phyloP scores from a whole-genome alignment of 2,329 filamentous ascomycete genomes.

The Aureobasidium sp. region DNA sequence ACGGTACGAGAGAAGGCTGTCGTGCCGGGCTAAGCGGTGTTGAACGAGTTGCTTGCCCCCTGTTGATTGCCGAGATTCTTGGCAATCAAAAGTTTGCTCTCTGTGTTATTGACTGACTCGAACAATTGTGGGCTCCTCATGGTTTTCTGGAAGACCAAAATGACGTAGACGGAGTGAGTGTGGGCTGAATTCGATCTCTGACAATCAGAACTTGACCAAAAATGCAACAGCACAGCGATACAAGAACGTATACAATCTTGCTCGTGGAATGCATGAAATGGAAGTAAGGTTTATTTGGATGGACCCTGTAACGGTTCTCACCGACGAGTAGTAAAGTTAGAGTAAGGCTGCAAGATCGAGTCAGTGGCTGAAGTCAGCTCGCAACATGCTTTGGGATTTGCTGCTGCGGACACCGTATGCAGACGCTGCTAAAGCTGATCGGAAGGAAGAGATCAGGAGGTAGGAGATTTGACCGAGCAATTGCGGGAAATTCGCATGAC shows the following conservation, averaged over 20 bases:
- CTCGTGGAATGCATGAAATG: neutral
- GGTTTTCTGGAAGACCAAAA: no score
- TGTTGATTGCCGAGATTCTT: slow-evolving; percentile 2
- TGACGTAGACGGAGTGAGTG: no score
- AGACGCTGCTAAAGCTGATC: neutral
- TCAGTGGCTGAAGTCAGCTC: slow-evolving; percentile 6
- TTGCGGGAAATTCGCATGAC: neutral
- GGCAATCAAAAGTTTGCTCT: neutral
- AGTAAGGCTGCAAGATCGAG: neutral
- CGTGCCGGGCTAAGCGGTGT: neutral
- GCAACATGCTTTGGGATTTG: neutral
- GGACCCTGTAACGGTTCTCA: slow-evolving; percentile 10
- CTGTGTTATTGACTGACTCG: neutral
- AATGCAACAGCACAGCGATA: neutral
- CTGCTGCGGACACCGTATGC: neutral
- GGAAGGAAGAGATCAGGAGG: neutral
- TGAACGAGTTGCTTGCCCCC: neutral
- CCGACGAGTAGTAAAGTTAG: neutral
- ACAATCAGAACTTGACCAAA: neutral
- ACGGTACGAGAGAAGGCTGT: neutral
- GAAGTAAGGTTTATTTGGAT: neutral
- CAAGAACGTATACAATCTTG: neutral
- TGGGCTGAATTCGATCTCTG: neutral
- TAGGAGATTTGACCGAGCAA: neutral
- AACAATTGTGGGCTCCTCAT: no score